Percentiles rank a stretch among this genome's conserved stretches.
phyloP scores from a whole-genome alignment of 495 filamentous ascomycete genomes.

The Penicillium canariense region DNA sequence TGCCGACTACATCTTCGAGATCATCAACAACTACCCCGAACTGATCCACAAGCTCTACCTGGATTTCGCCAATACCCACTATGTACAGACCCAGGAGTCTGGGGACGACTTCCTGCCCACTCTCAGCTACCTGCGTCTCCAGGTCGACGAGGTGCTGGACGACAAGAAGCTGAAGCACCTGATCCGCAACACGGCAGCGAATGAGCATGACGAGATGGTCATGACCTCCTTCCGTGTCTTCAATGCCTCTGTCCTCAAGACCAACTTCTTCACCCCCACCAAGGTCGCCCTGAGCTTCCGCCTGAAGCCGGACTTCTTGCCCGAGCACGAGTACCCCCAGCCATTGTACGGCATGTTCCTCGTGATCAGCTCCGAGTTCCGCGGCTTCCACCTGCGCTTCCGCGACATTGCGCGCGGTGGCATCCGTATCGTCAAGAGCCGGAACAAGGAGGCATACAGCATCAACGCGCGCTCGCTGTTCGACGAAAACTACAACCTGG shows the following conservation, averaged over 20 bases:
- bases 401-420: constrained; percentile 95
- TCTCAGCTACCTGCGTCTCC: constrained; percentile 70
- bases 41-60: constrained; percentile 87
- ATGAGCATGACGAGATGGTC: constrained; percentile 97
- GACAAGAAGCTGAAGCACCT: constrained; percentile 74
- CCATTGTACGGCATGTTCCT: constrained; percentile 97
- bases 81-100: constrained; percentile 74
- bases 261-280: constrained; percentile 98
- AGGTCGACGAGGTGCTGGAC: constrained; percentile 73
- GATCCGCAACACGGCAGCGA: constrained; percentile 76
- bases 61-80: constrained; percentile 86
- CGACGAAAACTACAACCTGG: constrained; percentile 97
- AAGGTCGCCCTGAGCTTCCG: constrained; percentile 98
- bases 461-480: constrained; percentile 96
- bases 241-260: constrained; percentile 88
- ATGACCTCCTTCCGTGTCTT: constrained; percentile 97
- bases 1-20: constrained; percentile 94
- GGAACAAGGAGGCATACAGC: constrained; percentile 88
- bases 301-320: constrained; percentile 84
- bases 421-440: constrained; percentile 96
- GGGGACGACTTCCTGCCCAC: constrained; percentile 80
- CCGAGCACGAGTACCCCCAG: constrained; percentile 87
- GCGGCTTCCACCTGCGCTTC: constrained; percentile 97
- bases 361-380: constrained; percentile 92
- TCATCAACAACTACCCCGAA: constrained; percentile 87